phyloP scores from a whole-genome alignment of 371 early-diverging fungal genomes.

The Capillidium rhysosporum region DNA sequence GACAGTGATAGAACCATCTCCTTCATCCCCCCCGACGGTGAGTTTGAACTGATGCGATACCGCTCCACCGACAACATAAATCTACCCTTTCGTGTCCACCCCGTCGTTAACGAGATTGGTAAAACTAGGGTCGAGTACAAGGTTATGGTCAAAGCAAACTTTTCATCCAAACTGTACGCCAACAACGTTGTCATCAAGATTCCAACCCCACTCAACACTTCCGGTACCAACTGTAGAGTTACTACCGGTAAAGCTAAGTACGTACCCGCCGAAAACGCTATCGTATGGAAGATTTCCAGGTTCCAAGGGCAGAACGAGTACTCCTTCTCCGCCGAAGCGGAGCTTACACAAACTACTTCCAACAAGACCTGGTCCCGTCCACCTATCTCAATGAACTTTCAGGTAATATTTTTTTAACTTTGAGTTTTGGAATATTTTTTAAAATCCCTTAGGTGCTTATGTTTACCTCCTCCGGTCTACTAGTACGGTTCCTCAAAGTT shows the following conservation, averaged over 20 bases:
- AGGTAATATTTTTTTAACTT: constrained; percentile 18
- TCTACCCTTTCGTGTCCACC: constrained; percentile 66
- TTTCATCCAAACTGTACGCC: constrained; percentile 52
- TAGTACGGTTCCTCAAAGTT: constrained; percentile 76
- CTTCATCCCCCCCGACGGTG: constrained; percentile 83
- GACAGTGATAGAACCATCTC: constrained; percentile 64
- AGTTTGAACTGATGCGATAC: constrained; percentile 84
- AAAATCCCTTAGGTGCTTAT: constrained; percentile 12
- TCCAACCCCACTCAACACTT: constrained; percentile 67
- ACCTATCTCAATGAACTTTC: constrained; percentile 78
- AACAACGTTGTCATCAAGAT: constrained; percentile 61
- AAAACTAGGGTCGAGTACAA: constrained; percentile 60
- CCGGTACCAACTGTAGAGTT: constrained; percentile 42
- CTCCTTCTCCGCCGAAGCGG: constrained; percentile 46
- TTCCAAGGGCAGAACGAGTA: constrained; percentile 71
- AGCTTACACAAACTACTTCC: constrained; percentile 48
- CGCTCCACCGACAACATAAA: constrained; percentile 77
- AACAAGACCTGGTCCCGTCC: constrained; percentile 76
- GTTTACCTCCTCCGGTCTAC: constrained; percentile 37
- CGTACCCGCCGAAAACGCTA: constrained; percentile 58
- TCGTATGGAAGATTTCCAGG: constrained; percentile 77
- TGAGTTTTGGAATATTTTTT: background rate
- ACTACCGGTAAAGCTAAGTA: constrained; percentile 71
- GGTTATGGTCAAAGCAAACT: constrained; percentile 52
- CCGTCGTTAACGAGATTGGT: constrained; percentile 59